Evolutionary conservation across 495 filamentous ascomycete species (phyloP).

Genomic region (Penicillium soppii): DNA sequence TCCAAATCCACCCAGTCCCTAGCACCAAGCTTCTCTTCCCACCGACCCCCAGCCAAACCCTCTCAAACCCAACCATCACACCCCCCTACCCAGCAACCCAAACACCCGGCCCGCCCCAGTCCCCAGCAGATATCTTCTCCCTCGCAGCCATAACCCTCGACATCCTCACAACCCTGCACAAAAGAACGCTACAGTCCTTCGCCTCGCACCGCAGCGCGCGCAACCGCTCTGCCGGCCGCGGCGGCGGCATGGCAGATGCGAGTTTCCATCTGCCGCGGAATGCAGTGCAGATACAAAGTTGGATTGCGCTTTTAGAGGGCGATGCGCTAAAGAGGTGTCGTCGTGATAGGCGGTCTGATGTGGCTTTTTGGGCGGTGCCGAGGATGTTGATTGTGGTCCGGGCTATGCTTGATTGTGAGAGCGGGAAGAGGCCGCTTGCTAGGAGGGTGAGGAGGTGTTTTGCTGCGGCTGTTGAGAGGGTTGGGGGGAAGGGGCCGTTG

Average conservation of each 20-base stretch:
- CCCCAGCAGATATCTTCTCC: constrained; percentile 43
- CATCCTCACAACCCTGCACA: constrained; percentile 77
- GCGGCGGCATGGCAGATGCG: constrained; percentile 69
- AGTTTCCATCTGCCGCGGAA: constrained; percentile 77
- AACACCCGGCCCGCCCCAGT: constrained; percentile 12
- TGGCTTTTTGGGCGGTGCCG: constrained; percentile 36
- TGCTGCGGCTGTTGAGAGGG: constrained; percentile 15
- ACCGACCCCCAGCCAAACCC: constrained; percentile 2
- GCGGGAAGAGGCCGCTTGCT: constrained; percentile 37
- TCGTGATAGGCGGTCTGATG: constrained; percentile 45
- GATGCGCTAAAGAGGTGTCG: constrained; percentile 58
- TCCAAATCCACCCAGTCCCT: background rate
- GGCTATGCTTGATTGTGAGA: constrained; percentile 44
- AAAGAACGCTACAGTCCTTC: constrained; percentile 70
- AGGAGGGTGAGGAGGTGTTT: constrained; percentile 27
- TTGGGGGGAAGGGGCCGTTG: background rate
- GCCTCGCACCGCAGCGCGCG: constrained; percentile 68
- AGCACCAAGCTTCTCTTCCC: background rate
- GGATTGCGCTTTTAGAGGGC: constrained; percentile 69
- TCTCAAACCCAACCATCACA: constrained; percentile 9
- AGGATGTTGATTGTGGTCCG: constrained; percentile 42
- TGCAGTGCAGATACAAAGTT: constrained; percentile 69
- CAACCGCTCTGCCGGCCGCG: constrained; percentile 64
- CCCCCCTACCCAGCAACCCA: constrained; percentile 4
- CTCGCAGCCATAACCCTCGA: constrained; percentile 55